These are phyloP conservation scores for Ogataea pilisensis DNA, from an alignment of 805 yeast species.

Conservation along the genomic window DNA sequence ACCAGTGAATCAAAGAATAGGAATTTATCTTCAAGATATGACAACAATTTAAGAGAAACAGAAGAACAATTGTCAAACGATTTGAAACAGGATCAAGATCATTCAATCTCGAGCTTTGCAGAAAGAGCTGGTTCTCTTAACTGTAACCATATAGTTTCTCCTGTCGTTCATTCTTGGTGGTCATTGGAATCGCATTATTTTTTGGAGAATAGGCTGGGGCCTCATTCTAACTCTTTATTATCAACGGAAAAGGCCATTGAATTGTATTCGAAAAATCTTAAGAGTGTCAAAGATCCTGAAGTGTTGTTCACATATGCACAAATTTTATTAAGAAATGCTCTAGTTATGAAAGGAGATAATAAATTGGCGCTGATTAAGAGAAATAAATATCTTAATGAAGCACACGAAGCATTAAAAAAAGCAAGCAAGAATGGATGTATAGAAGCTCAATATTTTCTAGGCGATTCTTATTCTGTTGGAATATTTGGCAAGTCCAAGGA, in stretches of 20 bases:
- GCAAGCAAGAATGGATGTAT: slow-evolving; percentile 76
- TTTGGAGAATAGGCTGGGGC: slow-evolving; percentile 12
- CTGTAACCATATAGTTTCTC: slow-evolving; percentile 11
- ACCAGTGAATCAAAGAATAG: too few species aligned
- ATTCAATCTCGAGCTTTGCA: slow-evolving; percentile 1
- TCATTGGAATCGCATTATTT: slow-evolving; percentile 17
- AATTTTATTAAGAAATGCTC: slow-evolving; percentile 47
- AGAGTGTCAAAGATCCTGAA: slow-evolving; percentile 77
- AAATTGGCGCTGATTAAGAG: slow-evolving; percentile 35
- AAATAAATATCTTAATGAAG: slow-evolving; percentile 68
- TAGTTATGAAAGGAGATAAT: slow-evolving; percentile 9
- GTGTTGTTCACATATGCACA: slow-evolving; percentile 90
- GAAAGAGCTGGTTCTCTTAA: slow-evolving; percentile 9
- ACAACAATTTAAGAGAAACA: too few species aligned
- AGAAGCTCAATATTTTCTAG: slow-evolving; percentile 89
- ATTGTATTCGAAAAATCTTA: slow-evolving; percentile 80
- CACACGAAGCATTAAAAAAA: slow-evolving; percentile 45
- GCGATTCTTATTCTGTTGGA: slow-evolving; percentile 85
- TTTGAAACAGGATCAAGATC: neutral
- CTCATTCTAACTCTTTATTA: slow-evolving; percentile 33
- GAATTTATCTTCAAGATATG: too few species aligned
- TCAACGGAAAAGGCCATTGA: slow-evolving; percentile 64
- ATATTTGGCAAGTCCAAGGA: slow-evolving; percentile 77
- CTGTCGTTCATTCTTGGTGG: slow-evolving; percentile 11
- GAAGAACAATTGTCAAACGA: neutral